Evolutionary conservation across 441 rosid species (phyloP), one percentile per base, ranked within the genome.

Genomic region (Gossypium davidsonii): DNA sequence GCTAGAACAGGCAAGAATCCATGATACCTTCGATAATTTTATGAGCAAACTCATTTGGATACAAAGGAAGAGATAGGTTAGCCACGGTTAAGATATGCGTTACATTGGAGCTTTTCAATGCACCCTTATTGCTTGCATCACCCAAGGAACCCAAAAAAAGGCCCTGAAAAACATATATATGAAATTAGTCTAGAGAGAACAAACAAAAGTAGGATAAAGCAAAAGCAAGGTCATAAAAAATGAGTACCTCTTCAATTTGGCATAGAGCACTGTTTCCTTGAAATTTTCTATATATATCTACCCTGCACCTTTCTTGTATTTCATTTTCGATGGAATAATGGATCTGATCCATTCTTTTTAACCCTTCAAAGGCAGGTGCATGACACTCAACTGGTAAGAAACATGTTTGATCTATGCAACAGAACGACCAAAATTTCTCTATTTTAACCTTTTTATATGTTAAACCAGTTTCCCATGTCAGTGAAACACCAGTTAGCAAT

Each of bases 81-180:
- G 87, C 87, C 64, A 88, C 83, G 0, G 86, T 84, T 75, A 85
- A 80, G 39, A 88, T 64, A 72, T 84, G 91, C 1, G 87, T 84
- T 15, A 84, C 67, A 65, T 84, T 85, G 34, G 70, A 81, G 61
- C 82, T 78, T 79, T 76, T 88, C 60, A 88, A 74, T 44, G 9
- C 70, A 67, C 71, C 81, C 82, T 77, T 85, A 57, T 85, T 85
- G 64, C 51, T 66, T n/a, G 89, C 87, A 74, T 83, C 88, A 60
- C 75, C 78, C 55, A 77, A 11, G 63, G 91, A 86, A 73, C 90
- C 91, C 78, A 88, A 70, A 76, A 81, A 84, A 15, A 86, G 83
- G n/a, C 88, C 88, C 86, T 84, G 75, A 72, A 72, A 8, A 64
- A 2, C 10, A 18, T 55, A 8, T 12, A 42, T 3, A 20, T 31